phyloP scores from a whole-genome alignment of 2,329 filamentous ascomycete genomes.

The Tolypocladium cylindrosporum region DNA sequence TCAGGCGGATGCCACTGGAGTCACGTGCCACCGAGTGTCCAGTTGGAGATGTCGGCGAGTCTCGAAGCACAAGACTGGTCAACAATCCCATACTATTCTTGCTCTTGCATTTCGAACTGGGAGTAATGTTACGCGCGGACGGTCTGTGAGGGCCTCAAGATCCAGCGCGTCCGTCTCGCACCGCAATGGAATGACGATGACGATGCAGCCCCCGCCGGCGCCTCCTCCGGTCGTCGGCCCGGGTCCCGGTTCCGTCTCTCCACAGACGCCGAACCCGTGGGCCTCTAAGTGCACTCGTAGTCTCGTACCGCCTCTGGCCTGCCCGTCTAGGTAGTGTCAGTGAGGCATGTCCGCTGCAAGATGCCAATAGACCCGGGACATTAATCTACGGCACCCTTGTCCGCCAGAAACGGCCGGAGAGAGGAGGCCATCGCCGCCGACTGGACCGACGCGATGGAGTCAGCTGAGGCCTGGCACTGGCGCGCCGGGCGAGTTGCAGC shows the following conservation, averaged over 20 bases:
- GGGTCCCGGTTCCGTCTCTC: background rate
- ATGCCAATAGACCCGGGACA: background rate
- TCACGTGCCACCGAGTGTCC: conserved; percentile 3
- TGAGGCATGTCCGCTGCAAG: background rate
- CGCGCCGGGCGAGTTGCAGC: background rate
- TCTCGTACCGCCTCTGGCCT: background rate
- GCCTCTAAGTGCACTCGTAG: background rate
- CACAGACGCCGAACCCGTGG: background rate
- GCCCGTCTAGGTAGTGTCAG: no score
- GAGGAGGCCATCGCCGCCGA: background rate
- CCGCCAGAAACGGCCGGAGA: background rate
- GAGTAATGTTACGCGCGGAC: no score
- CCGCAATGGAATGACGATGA: background rate
- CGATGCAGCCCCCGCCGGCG: background rate
- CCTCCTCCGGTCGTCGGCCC: background rate
- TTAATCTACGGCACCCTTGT: background rate
- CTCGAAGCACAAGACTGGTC: background rate
- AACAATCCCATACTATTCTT: background rate
- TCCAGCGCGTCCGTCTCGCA: background rate
- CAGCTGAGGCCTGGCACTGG: background rate
- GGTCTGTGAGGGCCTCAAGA: background rate
- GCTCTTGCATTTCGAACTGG: background rate
- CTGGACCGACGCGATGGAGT: background rate
- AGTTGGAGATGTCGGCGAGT: background rate
- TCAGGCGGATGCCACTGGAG: background rate